phyloP scores from a whole-genome alignment of 805 yeast genomes.

The Dipodascus albidus region DNA sequence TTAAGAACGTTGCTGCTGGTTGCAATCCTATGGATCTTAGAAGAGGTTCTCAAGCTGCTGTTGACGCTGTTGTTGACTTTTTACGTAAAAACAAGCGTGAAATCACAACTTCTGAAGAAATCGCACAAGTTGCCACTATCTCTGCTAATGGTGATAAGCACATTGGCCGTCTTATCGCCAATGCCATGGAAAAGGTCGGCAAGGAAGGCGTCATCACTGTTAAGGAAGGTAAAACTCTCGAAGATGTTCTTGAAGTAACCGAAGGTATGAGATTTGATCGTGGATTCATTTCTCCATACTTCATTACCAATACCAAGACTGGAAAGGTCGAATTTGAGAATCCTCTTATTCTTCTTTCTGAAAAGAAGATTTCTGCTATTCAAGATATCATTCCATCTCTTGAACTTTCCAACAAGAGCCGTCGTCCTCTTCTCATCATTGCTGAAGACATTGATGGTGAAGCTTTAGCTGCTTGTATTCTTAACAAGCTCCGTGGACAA shows the following conservation, averaged over 20 bases:
- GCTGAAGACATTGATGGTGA: constrained; percentile 98
- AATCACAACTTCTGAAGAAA: constrained; percentile 86
- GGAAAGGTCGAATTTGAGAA: constrained; percentile 94
- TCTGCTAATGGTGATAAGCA: constrained; percentile 94
- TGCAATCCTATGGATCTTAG: constrained; percentile 97
- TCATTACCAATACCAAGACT: constrained; percentile 81
- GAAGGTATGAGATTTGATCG: constrained; percentile 99
- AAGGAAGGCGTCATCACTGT: constrained; percentile 98
- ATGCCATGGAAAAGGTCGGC: constrained; percentile 98
- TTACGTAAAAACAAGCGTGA: constrained; percentile 80
- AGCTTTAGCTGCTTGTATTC: constrained; percentile 94
- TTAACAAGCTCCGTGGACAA: constrained; percentile 96
- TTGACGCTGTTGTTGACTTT: constrained; percentile 73
- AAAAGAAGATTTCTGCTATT: constrained; percentile 84
- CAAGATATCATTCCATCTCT: constrained; percentile 88
- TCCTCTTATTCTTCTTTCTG: constrained; percentile 79
- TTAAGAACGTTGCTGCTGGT: constrained; percentile 96
- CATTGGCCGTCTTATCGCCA: constrained; percentile 82
- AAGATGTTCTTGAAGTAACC: constrained; percentile 91
- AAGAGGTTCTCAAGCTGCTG: too few relatives aligned
- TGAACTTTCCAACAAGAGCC: constrained; percentile 82
- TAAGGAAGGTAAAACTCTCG: constrained; percentile 93
- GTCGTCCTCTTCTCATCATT: constrained; percentile 85
- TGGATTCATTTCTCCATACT: constrained; percentile 94
- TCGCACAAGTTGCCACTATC: constrained; percentile 96